A percentile compares a stretch with the other conserved stretches of the same genome.
Conservation (phyloP, 2,329 filamentous ascomycete species). For the Myriangium duriaei region DNA sequence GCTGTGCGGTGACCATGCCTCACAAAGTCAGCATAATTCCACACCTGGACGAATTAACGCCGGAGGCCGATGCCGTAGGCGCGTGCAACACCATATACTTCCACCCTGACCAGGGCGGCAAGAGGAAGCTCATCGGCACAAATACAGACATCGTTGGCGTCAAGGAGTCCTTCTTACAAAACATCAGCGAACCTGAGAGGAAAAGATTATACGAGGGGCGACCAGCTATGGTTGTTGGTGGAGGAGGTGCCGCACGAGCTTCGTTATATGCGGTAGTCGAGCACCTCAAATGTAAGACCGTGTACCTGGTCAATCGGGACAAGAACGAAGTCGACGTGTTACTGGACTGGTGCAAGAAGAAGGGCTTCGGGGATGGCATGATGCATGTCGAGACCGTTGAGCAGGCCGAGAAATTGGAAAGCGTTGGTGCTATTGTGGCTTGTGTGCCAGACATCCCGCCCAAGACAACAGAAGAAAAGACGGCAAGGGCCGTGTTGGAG, state of each 20-base stretch:
- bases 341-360: constrained; percentile 47
- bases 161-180: constrained; percentile 52
- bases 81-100: constrained; percentile 72
- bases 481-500: constrained; percentile 45
- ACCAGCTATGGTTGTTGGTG: constrained; percentile 62
- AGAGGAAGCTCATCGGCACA: constrained; percentile 50
- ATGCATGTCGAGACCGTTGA: constrained; percentile 48
- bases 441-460: constrained; percentile 70
- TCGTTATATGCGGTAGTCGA: constrained; percentile 64
- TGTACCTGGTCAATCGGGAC: constrained; percentile 72
- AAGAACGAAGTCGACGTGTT: constrained; percentile 53
- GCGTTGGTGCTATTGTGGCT: constrained; percentile 55
- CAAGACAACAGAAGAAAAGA: constrained; percentile 47
- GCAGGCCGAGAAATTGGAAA: constrained; percentile 47
- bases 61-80: constrained; percentile 59
- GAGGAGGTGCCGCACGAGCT: constrained; percentile 65
- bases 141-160: constrained; percentile 76
- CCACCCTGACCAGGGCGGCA: constrained; percentile 36
- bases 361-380: constrained; percentile 48
- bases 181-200: constrained; percentile 29
- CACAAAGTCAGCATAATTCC: constrained; percentile 67
- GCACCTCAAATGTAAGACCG: constrained; percentile 52
- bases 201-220: constrained; percentile 38
- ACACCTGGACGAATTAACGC: constrained; percentile 59
- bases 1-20: constrained; percentile 62